A percentile compares a stretch with the other conserved stretches of the same genome.
Evolutionary conservation across 257 asterid genomes (phyloP).

Genomic region (Primulina tabacum): DNA sequence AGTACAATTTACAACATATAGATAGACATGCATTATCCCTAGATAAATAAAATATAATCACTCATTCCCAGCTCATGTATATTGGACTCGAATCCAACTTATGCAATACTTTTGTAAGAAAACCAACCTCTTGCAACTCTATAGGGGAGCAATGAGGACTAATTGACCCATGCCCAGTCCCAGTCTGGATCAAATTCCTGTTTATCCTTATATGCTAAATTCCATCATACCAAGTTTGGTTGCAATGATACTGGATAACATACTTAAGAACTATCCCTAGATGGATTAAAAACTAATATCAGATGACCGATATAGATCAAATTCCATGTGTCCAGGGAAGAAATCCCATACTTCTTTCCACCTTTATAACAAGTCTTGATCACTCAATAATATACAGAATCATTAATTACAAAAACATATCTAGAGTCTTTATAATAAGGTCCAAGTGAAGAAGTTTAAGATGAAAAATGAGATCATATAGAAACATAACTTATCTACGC

Average conservation of each 20-base stretch:
- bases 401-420: constrained; percentile 5
- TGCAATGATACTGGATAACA: background rate
- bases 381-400: background rate
- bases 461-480: constrained; percentile 11
- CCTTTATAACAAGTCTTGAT: background rate
- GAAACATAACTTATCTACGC: background rate
- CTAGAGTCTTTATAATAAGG: background rate
- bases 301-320: background rate
- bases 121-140: no score
- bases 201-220: background rate
- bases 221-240: background rate
- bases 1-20: no score
- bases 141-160: no score
- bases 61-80: no score
- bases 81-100: background rate
- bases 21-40: no score
- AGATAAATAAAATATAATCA: no score
- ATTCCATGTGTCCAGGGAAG: no score
- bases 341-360: background rate
- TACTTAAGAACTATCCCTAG: background rate
- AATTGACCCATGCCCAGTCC: no score
- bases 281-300: background rate
- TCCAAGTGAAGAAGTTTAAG: constrained; percentile 12
- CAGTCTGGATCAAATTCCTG: no score
- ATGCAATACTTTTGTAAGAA: no score